phyloP scores from a whole-genome alignment of 1,139 yeast species.

The Yarrowia galli region DNA sequence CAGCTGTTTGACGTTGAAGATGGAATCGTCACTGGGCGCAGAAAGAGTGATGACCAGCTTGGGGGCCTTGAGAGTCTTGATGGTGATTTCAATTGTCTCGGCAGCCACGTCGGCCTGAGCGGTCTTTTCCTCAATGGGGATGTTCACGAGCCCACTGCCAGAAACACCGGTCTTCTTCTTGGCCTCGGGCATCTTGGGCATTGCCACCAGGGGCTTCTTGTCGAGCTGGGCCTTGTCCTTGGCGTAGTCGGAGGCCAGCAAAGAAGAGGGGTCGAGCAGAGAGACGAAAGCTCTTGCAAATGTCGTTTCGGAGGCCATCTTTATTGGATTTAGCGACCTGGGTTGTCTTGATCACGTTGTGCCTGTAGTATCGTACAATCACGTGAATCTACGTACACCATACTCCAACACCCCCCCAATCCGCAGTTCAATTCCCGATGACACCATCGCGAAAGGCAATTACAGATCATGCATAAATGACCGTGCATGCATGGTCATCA shows the following conservation, averaged over 20 bases:
- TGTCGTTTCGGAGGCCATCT: constrained; percentile 40
- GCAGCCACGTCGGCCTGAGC: constrained; percentile 20
- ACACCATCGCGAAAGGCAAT: neutral
- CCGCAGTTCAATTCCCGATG: too few species aligned
- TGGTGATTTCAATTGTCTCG: constrained; percentile 42
- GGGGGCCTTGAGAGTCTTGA: constrained; percentile 48
- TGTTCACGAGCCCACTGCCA: constrained; percentile 38
- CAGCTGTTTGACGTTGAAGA: constrained; percentile 48
- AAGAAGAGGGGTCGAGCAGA: constrained; percentile 39
- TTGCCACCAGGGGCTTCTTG: constrained; percentile 28
- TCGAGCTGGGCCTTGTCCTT: constrained; percentile 40
- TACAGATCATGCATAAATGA: constrained; percentile 11
- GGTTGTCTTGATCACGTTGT: neutral
- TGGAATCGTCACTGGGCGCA: constrained; percentile 44
- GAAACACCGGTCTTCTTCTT: constrained; percentile 42
- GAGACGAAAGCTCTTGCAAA: constrained; percentile 41
- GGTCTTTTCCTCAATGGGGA: constrained; percentile 40
- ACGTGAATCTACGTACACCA: constrained; percentile 10
- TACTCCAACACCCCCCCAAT: too few species aligned
- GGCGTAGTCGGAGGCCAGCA: constrained; percentile 39
- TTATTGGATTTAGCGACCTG: neutral
- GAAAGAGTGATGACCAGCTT: constrained; percentile 46
- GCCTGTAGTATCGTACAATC: neutral
- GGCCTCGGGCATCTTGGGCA: constrained; percentile 42
- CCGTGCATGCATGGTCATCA: constrained; percentile 1